Evolutionary conservation across 2,329 filamentous ascomycete genomes (phyloP).

Genomic region (Cadophora sp.): DNA sequence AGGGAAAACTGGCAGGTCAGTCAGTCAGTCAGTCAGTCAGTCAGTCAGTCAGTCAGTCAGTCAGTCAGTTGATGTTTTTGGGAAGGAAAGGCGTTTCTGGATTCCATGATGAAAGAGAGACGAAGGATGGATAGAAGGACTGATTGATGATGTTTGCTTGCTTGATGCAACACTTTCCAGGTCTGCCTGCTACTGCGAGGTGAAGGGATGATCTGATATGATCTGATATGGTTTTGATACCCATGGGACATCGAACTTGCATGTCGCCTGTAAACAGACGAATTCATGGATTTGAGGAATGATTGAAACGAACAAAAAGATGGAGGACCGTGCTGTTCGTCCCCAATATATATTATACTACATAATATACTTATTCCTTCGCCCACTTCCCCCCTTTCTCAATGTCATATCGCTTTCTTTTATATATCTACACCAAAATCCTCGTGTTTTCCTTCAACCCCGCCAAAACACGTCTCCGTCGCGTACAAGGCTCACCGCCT

Average conservation of each 20-base stretch:
- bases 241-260: constrained; percentile 22
- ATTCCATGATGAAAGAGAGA: background rate
- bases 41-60: background rate
- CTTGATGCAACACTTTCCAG: background rate
- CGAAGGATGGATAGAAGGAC: background rate
- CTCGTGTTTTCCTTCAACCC: background rate
- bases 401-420: background rate
- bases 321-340: background rate
- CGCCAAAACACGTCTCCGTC: background rate
- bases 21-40: background rate
- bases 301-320: constrained; percentile 10
- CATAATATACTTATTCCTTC: background rate
- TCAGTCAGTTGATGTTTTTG: constrained; percentile 8
- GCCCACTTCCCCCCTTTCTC: background rate
- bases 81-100: constrained; percentile 1
- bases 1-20: background rate
- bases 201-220: background rate
- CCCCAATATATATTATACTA: background rate
- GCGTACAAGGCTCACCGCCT: background rate
- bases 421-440: background rate
- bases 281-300: constrained; percentile 1
- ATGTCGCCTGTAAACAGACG: constrained; percentile 21
- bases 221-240: constrained; percentile 21
- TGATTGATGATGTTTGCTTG: constrained; percentile 11
- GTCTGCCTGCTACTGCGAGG: constrained; percentile 1